Evolutionary conservation across 202 grass and related monocot species (phyloP).

Genomic region (Panicum hallii): DNA sequence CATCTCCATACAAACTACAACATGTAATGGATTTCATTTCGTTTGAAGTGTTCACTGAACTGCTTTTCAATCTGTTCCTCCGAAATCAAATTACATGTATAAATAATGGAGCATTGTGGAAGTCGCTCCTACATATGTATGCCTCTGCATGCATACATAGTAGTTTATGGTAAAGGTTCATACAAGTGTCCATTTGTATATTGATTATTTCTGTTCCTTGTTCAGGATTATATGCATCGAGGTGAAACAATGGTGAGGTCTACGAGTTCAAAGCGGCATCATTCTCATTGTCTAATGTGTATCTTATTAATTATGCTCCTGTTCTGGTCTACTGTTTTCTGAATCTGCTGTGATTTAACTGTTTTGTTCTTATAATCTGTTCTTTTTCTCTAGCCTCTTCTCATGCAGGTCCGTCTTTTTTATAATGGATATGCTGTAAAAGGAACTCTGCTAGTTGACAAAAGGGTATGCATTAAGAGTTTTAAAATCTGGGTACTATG

Average conservation of each 20-base stretch:
- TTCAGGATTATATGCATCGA: conserved; percentile 46
- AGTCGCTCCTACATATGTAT: conserved; percentile 10
- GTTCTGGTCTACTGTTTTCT: neutral
- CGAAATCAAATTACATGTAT: neutral
- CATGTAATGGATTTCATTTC: neutral
- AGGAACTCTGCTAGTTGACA: conserved; percentile 72
- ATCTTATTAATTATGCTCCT: conserved; percentile 1
- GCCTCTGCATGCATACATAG: neutral
- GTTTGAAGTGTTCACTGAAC: neutral
- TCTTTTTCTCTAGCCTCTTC: conserved; percentile 64
- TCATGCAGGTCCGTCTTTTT: conserved; percentile 83
- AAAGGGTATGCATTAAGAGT: conserved; percentile 47
- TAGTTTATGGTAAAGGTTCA: conserved; percentile 20
- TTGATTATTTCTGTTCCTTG: conserved; percentile 30
- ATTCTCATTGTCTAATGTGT: conserved; percentile 38
- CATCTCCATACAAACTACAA: conserved; percentile 2
- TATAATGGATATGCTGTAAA: conserved; percentile 69
- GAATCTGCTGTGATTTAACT: conserved; percentile 29
- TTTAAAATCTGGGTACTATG: neutral
- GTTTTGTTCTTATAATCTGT: conserved; percentile 28
- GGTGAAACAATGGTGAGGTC: conserved; percentile 23
- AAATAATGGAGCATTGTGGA: neutral
- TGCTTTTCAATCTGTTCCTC: neutral
- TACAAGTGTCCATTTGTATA: neutral
- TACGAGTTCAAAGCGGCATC: conserved; percentile 39